Percentiles rank a stretch among this genome's conserved stretches.
These are phyloP conservation scores for Globisporangium parvum DNA, from an alignment of 352 stramenopile species.

Conservation along the genomic window DNA sequence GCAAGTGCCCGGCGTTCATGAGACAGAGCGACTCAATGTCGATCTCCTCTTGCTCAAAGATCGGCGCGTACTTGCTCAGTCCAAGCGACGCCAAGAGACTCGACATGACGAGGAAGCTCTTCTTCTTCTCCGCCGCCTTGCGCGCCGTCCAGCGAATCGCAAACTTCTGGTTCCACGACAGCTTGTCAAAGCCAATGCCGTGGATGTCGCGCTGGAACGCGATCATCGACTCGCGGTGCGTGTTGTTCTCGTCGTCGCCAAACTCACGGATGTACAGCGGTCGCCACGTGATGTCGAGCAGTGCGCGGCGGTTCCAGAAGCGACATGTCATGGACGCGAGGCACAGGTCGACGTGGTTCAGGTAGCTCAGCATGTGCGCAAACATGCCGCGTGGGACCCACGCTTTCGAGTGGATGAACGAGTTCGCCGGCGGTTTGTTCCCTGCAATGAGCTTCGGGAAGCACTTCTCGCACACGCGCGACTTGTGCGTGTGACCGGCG, in stretches of 20 bases:
- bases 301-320: slow-evolving; percentile 82
- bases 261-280: slow-evolving; percentile 83
- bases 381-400: slow-evolving; percentile 84
- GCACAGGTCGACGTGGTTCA: slow-evolving; percentile 84
- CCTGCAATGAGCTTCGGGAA: slow-evolving; percentile 80
- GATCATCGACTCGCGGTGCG: slow-evolving; percentile 74
- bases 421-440: slow-evolving; percentile 70
- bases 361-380: slow-evolving; percentile 81
- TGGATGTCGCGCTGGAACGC: slow-evolving; percentile 85
- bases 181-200: slow-evolving; percentile 78
- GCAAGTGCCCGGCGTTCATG: slow-evolving; percentile 82
- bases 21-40: slow-evolving; percentile 83
- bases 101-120: slow-evolving; percentile 85
- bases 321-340: slow-evolving; percentile 81
- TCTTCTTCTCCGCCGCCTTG: slow-evolving; percentile 84
- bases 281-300: slow-evolving; percentile 82
- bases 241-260: slow-evolving; percentile 72
- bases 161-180: slow-evolving; percentile 85
- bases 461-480: slow-evolving; percentile 76
- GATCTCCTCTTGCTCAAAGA: slow-evolving; percentile 87
- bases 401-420: slow-evolving; percentile 82
- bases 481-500: slow-evolving; percentile 78
- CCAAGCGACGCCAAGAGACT: slow-evolving; percentile 71
- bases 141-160: slow-evolving; percentile 74
- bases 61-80: slow-evolving; percentile 76